A percentile compares a stretch with the other conserved stretches of the same genome.
Conservation (phyloP, 768 basidiomycete species). For the Russula earlei region DNA sequence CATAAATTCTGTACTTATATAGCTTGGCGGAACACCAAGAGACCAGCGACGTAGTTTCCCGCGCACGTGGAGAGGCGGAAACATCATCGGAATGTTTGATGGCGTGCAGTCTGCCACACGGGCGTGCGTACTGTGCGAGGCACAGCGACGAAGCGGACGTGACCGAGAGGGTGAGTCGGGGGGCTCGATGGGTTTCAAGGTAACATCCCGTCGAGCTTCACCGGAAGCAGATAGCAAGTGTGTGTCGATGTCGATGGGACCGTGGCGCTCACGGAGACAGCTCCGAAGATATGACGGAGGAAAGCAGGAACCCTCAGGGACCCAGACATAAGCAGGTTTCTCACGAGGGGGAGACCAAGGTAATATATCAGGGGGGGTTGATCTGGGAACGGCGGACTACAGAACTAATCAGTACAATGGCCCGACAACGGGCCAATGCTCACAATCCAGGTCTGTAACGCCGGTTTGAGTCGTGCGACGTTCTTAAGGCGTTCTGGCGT, state of each 20-base stretch:
- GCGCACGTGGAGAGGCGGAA: neutral
- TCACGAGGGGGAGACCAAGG: conserved; percentile 19
- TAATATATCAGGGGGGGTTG: conserved; percentile 10
- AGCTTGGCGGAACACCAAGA: conserved; percentile 14
- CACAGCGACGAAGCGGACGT: conserved; percentile 11
- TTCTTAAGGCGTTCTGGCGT: conserved; percentile 14
- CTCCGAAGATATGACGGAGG: conserved; percentile 14
- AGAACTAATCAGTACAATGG: neutral
- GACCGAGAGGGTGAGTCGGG: neutral
- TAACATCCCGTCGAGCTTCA: neutral
- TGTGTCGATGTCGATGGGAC: neutral
- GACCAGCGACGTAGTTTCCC: conserved; percentile 20
- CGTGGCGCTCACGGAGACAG: conserved; percentile 1
- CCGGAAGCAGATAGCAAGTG: neutral
- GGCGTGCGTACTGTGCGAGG: neutral
- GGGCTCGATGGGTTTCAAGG: neutral
- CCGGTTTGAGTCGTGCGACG: conserved; percentile 13
- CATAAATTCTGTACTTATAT: conserved; percentile 15
- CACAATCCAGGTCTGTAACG: conserved; percentile 18
- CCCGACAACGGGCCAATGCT: neutral
- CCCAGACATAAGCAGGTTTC: conserved; percentile 8
- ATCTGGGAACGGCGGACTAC: conserved; percentile 6
- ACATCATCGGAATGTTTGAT: neutral
- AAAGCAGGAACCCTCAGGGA: conserved; percentile 19
- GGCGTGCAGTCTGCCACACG: neutral